Percentiles rank a stretch among this genome's conserved stretches.
These are phyloP conservation scores for Plasmodium sp. DNA, from an alignment of 169 alveolate species.

Conservation along the genomic window DNA sequence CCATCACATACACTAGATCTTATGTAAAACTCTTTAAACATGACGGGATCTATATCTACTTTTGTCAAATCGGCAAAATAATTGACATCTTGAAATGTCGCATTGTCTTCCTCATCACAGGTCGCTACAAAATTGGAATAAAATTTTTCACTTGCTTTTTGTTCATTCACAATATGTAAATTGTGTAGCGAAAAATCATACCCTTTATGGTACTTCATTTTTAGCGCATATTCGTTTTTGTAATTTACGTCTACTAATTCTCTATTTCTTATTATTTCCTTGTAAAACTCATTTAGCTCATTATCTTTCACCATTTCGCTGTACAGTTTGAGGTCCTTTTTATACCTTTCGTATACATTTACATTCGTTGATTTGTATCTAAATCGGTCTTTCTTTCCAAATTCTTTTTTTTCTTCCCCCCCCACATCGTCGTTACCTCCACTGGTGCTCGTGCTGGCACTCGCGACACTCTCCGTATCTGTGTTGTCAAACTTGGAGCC, in stretches of 20 bases:
- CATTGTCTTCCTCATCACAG: slow-evolving; percentile 24
- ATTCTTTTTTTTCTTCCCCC: background rate
- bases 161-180: slow-evolving; percentile 37
- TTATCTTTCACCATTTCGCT: slow-evolving; percentile 12
- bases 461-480: background rate
- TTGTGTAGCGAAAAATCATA: slow-evolving; percentile 24
- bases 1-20: slow-evolving; percentile 39
- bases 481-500: background rate
- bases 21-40: slow-evolving; percentile 60
- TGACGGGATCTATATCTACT: slow-evolving; percentile 35
- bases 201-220: slow-evolving; percentile 60
- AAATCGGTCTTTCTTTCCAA: background rate
- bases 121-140: slow-evolving; percentile 2
- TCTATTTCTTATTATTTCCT: slow-evolving; percentile 22
- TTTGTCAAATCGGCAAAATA: slow-evolving; percentile 55
- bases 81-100: slow-evolving; percentile 11
- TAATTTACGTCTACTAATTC: slow-evolving; percentile 11
- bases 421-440: background rate
- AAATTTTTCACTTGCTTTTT: slow-evolving; percentile 6
- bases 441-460: background rate
- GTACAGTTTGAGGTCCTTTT: slow-evolving; percentile 10
- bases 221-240: slow-evolving; percentile 50
- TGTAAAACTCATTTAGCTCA: slow-evolving; percentile 38
- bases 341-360: background rate
- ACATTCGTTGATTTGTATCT: background rate